These are phyloP conservation scores for Metschnikowia gruessii DNA, from an alignment of 805 yeast species.

Conservation along the genomic window DNA sequence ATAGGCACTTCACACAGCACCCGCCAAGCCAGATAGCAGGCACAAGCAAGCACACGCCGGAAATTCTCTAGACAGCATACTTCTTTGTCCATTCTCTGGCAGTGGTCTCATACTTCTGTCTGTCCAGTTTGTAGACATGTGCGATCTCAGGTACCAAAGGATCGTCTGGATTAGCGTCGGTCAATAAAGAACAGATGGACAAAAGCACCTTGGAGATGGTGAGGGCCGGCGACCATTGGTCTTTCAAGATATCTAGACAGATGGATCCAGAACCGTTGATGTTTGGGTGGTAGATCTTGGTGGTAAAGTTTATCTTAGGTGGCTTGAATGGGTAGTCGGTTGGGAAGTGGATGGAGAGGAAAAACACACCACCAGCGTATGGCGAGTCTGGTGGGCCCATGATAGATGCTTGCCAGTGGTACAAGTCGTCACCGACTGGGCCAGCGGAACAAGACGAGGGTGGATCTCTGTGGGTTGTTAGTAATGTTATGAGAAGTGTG, in stretches of 20 bases:
- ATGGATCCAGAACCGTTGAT: conserved; percentile 94
- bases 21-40: not conserved
- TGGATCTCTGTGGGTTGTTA: conserved; percentile 67
- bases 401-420: conserved; percentile 99
- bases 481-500: conserved; percentile 16
- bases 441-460: conserved; percentile 99
- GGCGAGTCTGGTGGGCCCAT: conserved; percentile 98
- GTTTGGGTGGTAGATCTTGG: conserved; percentile 96
- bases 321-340: conserved; percentile 99
- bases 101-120: conserved; percentile 90
- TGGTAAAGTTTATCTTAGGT: conserved; percentile 84
- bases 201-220: conserved; percentile 93
- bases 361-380: conserved; percentile 88
- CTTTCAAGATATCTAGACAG: conserved; percentile 94
- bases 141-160: conserved; percentile 99
- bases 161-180: conserved; percentile 98
- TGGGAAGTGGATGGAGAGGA: conserved; percentile 95
- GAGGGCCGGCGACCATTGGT: conserved; percentile 98
- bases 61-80: conserved; percentile 69
- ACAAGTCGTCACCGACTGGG: conserved; percentile 95
- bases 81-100: conserved; percentile 99
- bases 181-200: conserved; percentile 90
- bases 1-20: conserved; percentile 6
- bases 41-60: not conserved
- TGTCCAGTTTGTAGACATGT: conserved; percentile 90